These are phyloP conservation scores for Populus deltoides DNA, from an alignment of 345 rosid genomes.

Conservation along the genomic window DNA sequence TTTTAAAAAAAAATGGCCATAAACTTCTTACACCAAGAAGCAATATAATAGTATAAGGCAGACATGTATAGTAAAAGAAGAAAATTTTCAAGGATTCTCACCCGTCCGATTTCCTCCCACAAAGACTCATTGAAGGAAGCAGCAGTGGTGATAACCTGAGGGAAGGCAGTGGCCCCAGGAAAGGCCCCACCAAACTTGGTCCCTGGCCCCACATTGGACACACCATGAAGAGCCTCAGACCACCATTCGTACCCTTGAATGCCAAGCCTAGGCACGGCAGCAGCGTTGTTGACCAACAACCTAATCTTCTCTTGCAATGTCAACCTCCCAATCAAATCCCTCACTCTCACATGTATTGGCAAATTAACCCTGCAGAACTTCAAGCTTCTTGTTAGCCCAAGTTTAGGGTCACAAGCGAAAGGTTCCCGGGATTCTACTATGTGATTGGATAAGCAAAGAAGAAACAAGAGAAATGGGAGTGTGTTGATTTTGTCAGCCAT, in stretches of 20 bases:
- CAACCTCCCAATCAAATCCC: conserved; percentile 27
- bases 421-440: conserved; percentile 11
- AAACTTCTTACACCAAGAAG: background rate
- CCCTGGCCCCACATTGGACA: conserved; percentile 33
- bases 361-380: conserved; percentile 17
- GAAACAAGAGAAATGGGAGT: background rate
- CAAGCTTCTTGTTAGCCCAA: conserved; percentile 13
- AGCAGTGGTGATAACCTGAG: conserved; percentile 37
- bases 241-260: conserved; percentile 37
- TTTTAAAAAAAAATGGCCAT: background rate
- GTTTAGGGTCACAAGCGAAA: conserved; percentile 30
- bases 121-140: conserved; percentile 31
- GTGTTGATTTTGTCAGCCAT: conserved; percentile 3
- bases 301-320: conserved; percentile 32
- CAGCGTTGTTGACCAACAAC: conserved; percentile 30
- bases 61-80: no score
- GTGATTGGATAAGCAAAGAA: background rate
- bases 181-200: conserved; percentile 25
- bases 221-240: conserved; percentile 41
- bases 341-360: conserved; percentile 25
- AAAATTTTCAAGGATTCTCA: background rate
- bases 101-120: conserved; percentile 38
- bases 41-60: background rate
- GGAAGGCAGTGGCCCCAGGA: conserved; percentile 35
- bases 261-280: conserved; percentile 30